A percentile compares a stretch with the other conserved stretches of the same genome.
phyloP scores from a whole-genome alignment of 2,329 filamentous ascomycete species.

The Fusarium praegraminearum region DNA sequence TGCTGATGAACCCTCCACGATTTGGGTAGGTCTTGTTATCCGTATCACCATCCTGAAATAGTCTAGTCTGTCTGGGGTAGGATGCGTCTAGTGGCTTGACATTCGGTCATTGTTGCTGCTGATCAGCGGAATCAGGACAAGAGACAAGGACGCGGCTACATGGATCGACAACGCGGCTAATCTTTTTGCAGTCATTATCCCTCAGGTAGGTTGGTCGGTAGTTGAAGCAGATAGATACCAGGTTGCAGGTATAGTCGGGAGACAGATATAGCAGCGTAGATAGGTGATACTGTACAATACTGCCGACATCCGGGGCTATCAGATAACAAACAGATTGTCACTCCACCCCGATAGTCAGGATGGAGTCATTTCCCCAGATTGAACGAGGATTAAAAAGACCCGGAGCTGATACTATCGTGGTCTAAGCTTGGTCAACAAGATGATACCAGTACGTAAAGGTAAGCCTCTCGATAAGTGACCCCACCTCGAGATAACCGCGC shows the following conservation, averaged over 20 bases:
- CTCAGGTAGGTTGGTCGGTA: neutral
- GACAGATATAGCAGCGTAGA: neutral
- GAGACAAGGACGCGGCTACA: conserved; percentile 19
- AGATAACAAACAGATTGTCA: neutral
- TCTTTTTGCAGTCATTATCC: neutral
- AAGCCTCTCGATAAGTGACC: conserved; percentile 32
- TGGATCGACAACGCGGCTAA: conserved; percentile 26
- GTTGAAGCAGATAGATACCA: neutral
- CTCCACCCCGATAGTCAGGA: conserved; percentile 23
- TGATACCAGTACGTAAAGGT: conserved; percentile 28
- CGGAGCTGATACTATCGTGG: conserved; percentile 2
- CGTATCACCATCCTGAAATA: conserved; percentile 21
- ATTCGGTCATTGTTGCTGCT: conserved; percentile 20
- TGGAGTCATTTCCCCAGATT: conserved; percentile 24
- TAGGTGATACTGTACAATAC: neutral
- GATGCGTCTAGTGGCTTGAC: conserved; percentile 24
- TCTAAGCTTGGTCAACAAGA: neutral
- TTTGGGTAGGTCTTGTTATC: conserved; percentile 29
- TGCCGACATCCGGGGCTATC: conserved; percentile 4
- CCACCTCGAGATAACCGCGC: conserved; percentile 40
- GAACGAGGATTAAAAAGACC: neutral
- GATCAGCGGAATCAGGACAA: conserved; percentile 5
- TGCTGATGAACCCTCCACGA: conserved; percentile 31
- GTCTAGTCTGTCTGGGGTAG: conserved; percentile 37
- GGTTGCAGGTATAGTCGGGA: neutral